phyloP scores from a whole-genome alignment of 805 yeast species.

The Candida incommunis region DNA sequence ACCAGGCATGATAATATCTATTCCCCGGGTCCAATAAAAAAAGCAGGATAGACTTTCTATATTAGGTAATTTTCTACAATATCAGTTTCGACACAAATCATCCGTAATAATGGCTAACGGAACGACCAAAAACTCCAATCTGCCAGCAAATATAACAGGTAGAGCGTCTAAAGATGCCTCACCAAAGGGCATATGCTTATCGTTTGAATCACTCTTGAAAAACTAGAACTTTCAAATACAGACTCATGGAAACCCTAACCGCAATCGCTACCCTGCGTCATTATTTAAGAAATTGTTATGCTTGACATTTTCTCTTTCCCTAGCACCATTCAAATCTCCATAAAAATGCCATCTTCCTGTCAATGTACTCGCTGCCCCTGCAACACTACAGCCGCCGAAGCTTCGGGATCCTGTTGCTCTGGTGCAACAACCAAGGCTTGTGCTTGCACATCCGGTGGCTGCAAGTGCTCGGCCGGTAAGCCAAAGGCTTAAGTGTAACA shows the following conservation, averaged over 20 bases:
- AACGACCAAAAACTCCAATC: no score
- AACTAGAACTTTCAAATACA: background rate
- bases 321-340: no score
- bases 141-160: no score
- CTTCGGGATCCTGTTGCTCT: background rate
- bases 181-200: no score
- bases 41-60: no score
- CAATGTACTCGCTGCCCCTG: background rate
- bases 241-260: background rate
- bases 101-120: no score
- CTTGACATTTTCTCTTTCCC: background rate
- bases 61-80: background rate
- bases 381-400: background rate
- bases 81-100: background rate
- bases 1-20: no score
- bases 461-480: background rate
- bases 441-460: background rate
- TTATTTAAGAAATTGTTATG: background rate
- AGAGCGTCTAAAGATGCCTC: background rate
- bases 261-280: background rate
- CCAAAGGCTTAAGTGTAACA: background rate
- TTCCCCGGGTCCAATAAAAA: no score
- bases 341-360: background rate
- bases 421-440: background rate
- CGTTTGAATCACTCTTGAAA: background rate